Conservation (phyloP, 495 filamentous ascomycete genomes). For the Acidiella bohemica region DNA sequence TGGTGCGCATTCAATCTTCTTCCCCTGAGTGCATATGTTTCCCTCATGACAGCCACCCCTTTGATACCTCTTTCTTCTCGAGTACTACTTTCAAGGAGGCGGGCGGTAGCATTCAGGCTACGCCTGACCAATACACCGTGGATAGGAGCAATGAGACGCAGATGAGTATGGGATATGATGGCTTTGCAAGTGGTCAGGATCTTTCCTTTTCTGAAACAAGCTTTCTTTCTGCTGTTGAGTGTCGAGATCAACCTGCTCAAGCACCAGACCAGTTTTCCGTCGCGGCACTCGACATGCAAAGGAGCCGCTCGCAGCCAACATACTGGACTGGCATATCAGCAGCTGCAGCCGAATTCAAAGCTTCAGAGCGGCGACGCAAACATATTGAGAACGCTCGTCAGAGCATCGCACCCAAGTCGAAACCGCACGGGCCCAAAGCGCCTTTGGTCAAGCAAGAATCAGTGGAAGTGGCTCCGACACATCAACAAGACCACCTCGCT, state of each 20-base stretch:
- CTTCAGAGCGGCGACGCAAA: constrained; percentile 8
- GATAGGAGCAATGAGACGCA: constrained; percentile 6
- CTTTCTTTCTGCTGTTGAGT: constrained; percentile 2
- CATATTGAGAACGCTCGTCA: constrained; percentile 16
- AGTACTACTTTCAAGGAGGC: too few relatives aligned
- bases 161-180: constrained; percentile 11
- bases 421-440: constrained; percentile 1
- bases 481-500: neutral
- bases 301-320: constrained; percentile 7
- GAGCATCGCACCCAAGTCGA: constrained; percentile 9
- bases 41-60: too few relatives aligned
- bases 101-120: too few relatives aligned
- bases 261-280: neutral
- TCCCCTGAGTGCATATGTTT: constrained; percentile 18
- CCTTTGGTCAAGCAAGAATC: neutral
- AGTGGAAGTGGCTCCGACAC: too few relatives aligned
- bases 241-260: constrained; percentile 2
- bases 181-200: too few relatives aligned
- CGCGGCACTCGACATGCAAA: constrained; percentile 6
- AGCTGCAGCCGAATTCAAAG: constrained; percentile 6
- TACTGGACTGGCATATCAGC: neutral
- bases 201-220: constrained; percentile 8
- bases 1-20: constrained; percentile 24
- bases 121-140: constrained; percentile 3
- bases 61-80: too few relatives aligned